Percentiles rank a stretch among this genome's conserved stretches.
These are phyloP conservation scores for Spathaspora boniae DNA, from an alignment of 805 yeast genomes.

Conservation along the genomic window DNA sequence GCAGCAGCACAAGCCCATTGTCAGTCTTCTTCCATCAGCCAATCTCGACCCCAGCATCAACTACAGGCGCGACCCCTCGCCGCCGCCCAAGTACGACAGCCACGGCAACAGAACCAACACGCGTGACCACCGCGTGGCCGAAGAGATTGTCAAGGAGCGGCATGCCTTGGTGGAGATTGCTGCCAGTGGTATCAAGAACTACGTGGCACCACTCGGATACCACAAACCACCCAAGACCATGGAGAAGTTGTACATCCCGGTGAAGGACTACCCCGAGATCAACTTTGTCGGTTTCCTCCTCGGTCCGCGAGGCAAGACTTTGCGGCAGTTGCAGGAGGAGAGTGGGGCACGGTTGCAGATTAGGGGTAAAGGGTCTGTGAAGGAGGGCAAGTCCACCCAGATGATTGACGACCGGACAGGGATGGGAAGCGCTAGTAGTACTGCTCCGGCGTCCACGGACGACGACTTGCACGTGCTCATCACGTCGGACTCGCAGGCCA, in stretches of 20 bases:
- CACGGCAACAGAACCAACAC: constrained; percentile 85
- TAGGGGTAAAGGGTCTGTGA: constrained; percentile 94
- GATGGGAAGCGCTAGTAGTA: not conserved
- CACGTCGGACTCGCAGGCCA: constrained; percentile 76
- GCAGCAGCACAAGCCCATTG: constrained; percentile 28
- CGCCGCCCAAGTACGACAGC: constrained; percentile 87
- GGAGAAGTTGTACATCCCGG: constrained; percentile 85
- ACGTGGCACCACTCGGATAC: constrained; percentile 77
- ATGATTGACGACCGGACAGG: constrained; percentile 38
- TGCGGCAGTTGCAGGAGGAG: constrained; percentile 72
- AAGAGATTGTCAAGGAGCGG: constrained; percentile 72
- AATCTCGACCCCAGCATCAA: constrained; percentile 25
- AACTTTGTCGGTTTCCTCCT: constrained; percentile 87
- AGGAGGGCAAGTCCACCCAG: constrained; percentile 69
- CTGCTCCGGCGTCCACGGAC: constrained; percentile 18
- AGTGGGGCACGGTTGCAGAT: constrained; percentile 90
- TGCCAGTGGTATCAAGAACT: constrained; percentile 67
- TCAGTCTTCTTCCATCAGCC: constrained; percentile 47
- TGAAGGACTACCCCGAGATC: constrained; percentile 81
- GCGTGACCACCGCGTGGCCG: constrained; percentile 61
- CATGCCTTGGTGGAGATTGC: constrained; percentile 76
- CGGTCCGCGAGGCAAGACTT: constrained; percentile 95
- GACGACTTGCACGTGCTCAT: constrained; percentile 90
- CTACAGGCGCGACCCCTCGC: constrained; percentile 67
- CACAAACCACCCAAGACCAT: constrained; percentile 62